These are phyloP conservation scores for Fusarium acutatum DNA, from an alignment of 2,329 filamentous ascomycete species.

Conservation along the genomic window DNA sequence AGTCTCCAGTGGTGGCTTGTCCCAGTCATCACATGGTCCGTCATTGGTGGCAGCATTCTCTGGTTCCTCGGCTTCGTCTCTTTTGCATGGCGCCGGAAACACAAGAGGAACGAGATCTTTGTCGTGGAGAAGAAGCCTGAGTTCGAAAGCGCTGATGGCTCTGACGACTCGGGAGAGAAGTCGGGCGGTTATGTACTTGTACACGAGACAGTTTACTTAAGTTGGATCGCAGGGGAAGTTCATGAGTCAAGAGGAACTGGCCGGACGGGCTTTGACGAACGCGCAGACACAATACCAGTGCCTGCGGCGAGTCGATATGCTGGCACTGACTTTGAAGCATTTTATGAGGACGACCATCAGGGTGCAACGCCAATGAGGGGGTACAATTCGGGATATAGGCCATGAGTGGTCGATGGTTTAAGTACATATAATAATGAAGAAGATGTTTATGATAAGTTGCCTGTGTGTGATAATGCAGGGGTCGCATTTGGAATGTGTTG, in stretches of 20 bases:
- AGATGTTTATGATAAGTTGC: not conserved
- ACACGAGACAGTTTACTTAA: constrained; percentile 49
- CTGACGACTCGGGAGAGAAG: constrained; percentile 20
- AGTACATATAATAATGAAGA: not conserved
- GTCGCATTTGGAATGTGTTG: rapidly evolving
- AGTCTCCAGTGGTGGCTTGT: constrained; percentile 44
- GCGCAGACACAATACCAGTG: not conserved
- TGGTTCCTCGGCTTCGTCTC: constrained; percentile 49
- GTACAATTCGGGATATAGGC: constrained; percentile 28
- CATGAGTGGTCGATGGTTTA: not conserved
- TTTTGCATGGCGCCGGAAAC: constrained; percentile 42
- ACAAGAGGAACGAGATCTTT: constrained; percentile 45
- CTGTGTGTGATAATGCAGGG: not conserved
- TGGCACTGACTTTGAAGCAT: constrained; percentile 41
- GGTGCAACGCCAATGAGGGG: not conserved
- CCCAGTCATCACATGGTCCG: constrained; percentile 43
- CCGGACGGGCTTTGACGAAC: constrained; percentile 4
- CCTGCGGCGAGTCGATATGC: constrained; percentile 19
- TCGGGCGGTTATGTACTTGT: constrained; percentile 44
- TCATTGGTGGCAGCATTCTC: constrained; percentile 40
- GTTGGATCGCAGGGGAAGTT: constrained; percentile 46
- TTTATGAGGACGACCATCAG: constrained; percentile 24
- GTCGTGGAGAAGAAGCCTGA: constrained; percentile 47
- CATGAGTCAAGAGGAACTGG: constrained; percentile 24
- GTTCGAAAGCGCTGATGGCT: constrained; percentile 43